Conservation (phyloP, 106 monocot species). For the Acorus gramineus region DNA sequence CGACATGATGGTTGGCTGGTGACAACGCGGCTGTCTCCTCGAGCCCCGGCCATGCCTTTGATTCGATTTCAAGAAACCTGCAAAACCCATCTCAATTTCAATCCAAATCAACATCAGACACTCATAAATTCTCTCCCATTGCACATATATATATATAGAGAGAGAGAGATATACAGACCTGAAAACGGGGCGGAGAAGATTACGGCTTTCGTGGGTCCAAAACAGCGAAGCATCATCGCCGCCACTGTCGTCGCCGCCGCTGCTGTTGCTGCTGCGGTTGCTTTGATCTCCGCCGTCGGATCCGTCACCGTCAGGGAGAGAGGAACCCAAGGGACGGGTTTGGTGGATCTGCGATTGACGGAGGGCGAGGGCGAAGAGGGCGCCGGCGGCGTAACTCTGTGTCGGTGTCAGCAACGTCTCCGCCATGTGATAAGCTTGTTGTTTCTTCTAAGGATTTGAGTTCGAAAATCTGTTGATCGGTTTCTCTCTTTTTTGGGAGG, state of each 20-base stretch:
- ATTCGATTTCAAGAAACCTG: slow-evolving; percentile 70
- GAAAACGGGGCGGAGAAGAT: slow-evolving; percentile 79
- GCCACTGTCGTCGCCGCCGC: slow-evolving; percentile 3
- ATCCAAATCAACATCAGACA: too few relatives aligned
- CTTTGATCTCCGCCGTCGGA: slow-evolving; percentile 2
- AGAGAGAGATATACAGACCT: slow-evolving; percentile 13
- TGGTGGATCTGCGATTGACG: slow-evolving; percentile 87
- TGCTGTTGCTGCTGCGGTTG: slow-evolving; percentile 11
- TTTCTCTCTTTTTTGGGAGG: too few relatives aligned
- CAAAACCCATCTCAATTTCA: too few relatives aligned
- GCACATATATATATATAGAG: too few relatives aligned
- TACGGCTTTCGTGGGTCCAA: slow-evolving; percentile 63
- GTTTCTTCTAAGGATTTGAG: too few relatives aligned
- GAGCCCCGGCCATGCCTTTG: slow-evolving; percentile 64
- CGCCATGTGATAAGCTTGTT: slow-evolving; percentile 15
- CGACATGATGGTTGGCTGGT: slow-evolving; percentile 48
- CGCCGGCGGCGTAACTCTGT: slow-evolving; percentile 69
- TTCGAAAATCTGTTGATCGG: too few relatives aligned
- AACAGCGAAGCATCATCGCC: slow-evolving; percentile 13
- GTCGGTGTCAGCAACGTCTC: slow-evolving; percentile 38
- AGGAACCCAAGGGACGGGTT: slow-evolving; percentile 35
- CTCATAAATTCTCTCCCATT: too few relatives aligned
- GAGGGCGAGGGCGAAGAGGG: slow-evolving; percentile 65
- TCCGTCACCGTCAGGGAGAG: slow-evolving; percentile 4
- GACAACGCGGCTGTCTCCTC: slow-evolving; percentile 55